phyloP scores from a whole-genome alignment of 2,329 filamentous ascomycete species.

The Trichoderma koningiopsis region DNA sequence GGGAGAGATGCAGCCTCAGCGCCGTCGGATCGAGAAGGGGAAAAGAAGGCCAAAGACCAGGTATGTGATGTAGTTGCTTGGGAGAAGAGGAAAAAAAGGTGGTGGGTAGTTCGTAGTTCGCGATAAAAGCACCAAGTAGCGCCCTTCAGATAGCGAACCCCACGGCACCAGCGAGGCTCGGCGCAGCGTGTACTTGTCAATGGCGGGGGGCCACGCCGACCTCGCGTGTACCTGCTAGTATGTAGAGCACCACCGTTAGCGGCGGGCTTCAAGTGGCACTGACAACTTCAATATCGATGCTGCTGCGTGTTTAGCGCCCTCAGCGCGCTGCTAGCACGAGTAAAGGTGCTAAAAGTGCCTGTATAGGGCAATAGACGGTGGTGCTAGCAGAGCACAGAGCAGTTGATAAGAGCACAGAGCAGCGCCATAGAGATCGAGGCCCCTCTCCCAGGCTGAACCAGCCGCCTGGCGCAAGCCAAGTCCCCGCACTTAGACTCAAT shows the following conservation, averaged over 20 bases:
- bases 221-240: slow-evolving; percentile 1
- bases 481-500: neutral
- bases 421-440: neutral
- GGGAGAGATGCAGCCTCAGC: slow-evolving; percentile 11
- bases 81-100: neutral
- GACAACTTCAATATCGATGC: neutral
- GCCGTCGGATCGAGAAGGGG: neutral
- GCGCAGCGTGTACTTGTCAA: slow-evolving; percentile 3
- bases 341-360: neutral
- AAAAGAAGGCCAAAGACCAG: neutral
- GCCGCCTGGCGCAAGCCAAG: slow-evolving; percentile 8
- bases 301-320: neutral
- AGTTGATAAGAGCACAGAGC: slow-evolving; percentile 9
- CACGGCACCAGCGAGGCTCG: slow-evolving; percentile 17
- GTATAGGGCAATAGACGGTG: slow-evolving; percentile 3
- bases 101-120: slow-evolving; percentile 10
- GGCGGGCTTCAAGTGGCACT: neutral
- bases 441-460: slow-evolving; percentile 2
- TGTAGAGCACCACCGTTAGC: neutral
- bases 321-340: neutral
- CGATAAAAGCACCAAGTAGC: slow-evolving; percentile 2
- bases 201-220: neutral
- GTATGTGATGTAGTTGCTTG: neutral
- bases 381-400: neutral
- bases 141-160: neutral